These are phyloP conservation scores for Suillus plorans DNA, from an alignment of 768 basidiomycete species.

Conservation along the genomic window DNA sequence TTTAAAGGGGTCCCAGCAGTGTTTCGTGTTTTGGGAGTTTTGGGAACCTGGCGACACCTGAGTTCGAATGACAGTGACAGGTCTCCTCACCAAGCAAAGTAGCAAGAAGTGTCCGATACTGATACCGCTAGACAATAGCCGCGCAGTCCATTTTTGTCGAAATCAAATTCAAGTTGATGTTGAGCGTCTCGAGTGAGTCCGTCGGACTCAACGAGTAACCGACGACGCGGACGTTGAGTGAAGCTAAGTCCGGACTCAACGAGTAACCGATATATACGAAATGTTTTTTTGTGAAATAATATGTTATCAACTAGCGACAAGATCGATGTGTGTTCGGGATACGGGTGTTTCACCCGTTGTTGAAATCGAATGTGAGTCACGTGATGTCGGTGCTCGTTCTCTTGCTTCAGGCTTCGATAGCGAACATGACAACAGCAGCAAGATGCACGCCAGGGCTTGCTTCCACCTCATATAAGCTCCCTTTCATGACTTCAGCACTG, in stretches of 20 bases:
- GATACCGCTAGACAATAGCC: too few species aligned
- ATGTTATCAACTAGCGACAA: too few species aligned
- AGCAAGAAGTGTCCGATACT: not conserved
- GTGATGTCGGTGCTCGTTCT: not conserved
- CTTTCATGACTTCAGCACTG: not conserved
- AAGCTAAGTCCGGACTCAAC: too few species aligned
- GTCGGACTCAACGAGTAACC: too few species aligned
- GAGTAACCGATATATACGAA: too few species aligned
- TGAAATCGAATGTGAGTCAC: not conserved
- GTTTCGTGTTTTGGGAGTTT: not conserved
- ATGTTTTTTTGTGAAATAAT: too few species aligned
- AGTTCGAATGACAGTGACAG: not conserved
- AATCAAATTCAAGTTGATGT: not conserved
- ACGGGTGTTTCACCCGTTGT: too few species aligned
- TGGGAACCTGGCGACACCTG: not conserved
- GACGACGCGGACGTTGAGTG: too few species aligned
- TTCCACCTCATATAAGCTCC: conserved; percentile 1
- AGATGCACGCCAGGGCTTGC: not conserved
- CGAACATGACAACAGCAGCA: not conserved
- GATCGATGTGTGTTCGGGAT: too few species aligned
- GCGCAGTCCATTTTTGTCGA: not conserved
- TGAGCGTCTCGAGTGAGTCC: too few species aligned
- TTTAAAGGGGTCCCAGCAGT: not conserved
- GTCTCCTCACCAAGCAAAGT: not conserved
- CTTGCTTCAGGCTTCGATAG: not conserved